Base-by-base conservation (phyloP, 2,329 filamentous ascomycete species). In the Cladosporium halotolerans region DNA sequence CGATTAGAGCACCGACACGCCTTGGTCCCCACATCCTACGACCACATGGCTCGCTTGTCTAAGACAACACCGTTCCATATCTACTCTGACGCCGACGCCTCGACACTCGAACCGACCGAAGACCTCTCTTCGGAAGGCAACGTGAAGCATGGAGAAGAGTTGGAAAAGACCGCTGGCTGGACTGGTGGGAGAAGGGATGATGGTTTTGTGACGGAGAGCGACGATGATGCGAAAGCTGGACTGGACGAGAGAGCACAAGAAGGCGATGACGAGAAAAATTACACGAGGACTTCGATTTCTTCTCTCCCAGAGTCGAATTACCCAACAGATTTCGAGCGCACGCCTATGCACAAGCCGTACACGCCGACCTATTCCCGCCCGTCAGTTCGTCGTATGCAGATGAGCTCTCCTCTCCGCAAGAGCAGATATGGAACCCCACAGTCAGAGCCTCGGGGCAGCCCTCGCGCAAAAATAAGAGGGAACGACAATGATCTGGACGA, bases 331-430 rank as follows among this genome's bases (percentile, higher is more conserved):
- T 48, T 60, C 44, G 59, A 65, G 9, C 50, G 23, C n/a, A 50
- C 53, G 9, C 34, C 52, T 3, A 55, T 55, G 49, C 57, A 56
- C 23, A 61, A 63, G 23, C 75, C 79, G 2, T 79, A 79, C n/a
- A 73, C 78, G 18, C 79, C 84, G 50, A 76, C 77, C 7, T 80
- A 79, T 7, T 76, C 78, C 8, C 79, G 85, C 2, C 80, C 83
- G 1, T 83, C 82, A 10, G 80, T 88, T 7, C 81, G 82, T 46
- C 83, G 83, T 1, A 77, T 88, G 70, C 86, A 89, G 59, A 86
- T 89, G 82, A 79, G 79, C 2, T 87, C 84, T 0, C 85, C 84
- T 0, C 73, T 82, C 0, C 72, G 79, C 9, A 79, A 80, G 0
- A 67, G 70, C n/a, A 80, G 79, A 56, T 76, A 63, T n/a, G 52